Evolutionary conservation across 176 grass and related monocot species (phyloP), one percentile per base, ranked within the genome.

Genomic region (Cenchrus fungigraminus): DNA sequence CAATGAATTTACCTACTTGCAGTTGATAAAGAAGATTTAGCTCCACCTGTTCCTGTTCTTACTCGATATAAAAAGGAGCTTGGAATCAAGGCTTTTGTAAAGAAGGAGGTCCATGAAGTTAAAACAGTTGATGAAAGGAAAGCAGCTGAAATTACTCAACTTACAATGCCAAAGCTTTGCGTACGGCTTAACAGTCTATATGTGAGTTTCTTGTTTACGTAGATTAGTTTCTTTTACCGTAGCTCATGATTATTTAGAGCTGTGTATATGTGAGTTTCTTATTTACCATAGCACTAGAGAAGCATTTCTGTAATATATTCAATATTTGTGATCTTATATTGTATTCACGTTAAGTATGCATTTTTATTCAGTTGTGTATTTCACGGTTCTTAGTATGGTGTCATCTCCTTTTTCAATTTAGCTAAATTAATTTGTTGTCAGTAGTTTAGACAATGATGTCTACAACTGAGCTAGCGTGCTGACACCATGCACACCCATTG

Each of bases 181-280:
- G 93, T 98, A n/a, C 89, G 97, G 74, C 80, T 98, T 65, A 98
- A 98, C 90, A 95, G 93, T 83, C 88, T 98, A 81, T 87, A 98
- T 70, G 97, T 98, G 86, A 94, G 97, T 95, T 87, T 75, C 53
- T 71, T 81, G 49, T 84, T 81, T 72, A 59, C 58, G 79, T 52
- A 17, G 19, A 14, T 16, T 14, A 92, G 91, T 94, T 87, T 71
- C 45, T 71, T 80, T 71, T 66, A 57, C 71, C 72, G 75, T 51
- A n/a, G 51, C 62, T 32, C 25, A 28, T 4, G 22, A 46, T 69
- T 58, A 58, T 71, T 83, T 77, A 65, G 72, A 83, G 54, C 73
- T 93, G 93, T 80, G 83, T 98, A 81, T 87, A 98, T 70, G 96
- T 98, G 86, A 94, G 91, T 95, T 87, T 71, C 52, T 71, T 81